phyloP scores from a whole-genome alignment of 495 filamentous ascomycete species.

The Tirmania nivea region DNA sequence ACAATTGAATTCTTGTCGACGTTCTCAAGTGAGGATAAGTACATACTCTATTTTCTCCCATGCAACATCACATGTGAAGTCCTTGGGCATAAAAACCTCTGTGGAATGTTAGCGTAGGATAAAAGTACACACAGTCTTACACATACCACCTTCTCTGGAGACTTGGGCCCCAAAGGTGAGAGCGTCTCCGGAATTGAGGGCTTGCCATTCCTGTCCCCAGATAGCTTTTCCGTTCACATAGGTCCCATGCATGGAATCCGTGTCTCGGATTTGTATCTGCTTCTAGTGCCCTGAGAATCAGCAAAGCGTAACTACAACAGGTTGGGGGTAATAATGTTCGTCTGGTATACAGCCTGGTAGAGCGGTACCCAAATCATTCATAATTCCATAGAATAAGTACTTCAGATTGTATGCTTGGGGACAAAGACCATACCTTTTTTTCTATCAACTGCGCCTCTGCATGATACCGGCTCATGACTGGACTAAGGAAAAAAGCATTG shows the following conservation, averaged over 20 bases:
- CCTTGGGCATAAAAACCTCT: constrained; percentile 18
- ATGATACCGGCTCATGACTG: constrained; percentile 18
- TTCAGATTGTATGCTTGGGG: too few relatives aligned
- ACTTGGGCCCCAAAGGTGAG: constrained; percentile 35
- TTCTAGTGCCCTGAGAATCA: constrained; percentile 2
- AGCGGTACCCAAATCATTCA: too few relatives aligned
- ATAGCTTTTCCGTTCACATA: constrained; percentile 28
- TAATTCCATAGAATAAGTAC: too few relatives aligned
- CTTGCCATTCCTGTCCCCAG: constrained; percentile 18
- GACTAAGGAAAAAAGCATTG: constrained; percentile 20
- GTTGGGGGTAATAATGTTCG: too few relatives aligned
- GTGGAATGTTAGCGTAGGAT: too few relatives aligned
- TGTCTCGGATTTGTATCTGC: constrained; percentile 27
- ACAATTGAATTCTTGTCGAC: too few relatives aligned
- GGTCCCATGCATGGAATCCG: constrained; percentile 37
- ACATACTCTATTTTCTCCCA: constrained; percentile 17
- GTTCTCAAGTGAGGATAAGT: background rate
- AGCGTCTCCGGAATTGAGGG: constrained; percentile 26
- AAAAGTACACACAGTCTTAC: background rate
- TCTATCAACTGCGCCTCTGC: constrained; percentile 13
- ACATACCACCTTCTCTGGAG: constrained; percentile 23
- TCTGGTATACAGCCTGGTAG: too few relatives aligned
- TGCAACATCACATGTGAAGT: constrained; percentile 17
- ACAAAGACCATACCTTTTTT: background rate
- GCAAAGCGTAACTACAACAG: too few relatives aligned